Conservation (phyloP, 805 yeast species). For the Blastobotrys terrestris region DNA sequence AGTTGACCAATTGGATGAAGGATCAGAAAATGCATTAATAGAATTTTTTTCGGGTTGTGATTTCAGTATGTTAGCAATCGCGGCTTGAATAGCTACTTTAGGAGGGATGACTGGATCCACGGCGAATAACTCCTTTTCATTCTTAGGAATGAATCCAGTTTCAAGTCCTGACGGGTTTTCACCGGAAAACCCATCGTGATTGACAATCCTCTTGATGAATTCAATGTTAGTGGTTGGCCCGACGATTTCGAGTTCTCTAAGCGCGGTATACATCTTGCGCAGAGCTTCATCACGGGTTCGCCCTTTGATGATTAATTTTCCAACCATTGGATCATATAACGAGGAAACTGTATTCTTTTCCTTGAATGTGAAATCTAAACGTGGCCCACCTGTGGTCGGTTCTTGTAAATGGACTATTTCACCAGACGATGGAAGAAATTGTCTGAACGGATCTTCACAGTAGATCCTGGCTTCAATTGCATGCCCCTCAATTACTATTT, state of each 20-base stretch:
- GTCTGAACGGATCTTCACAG: constrained; percentile 31
- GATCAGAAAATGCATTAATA: constrained; percentile 10
- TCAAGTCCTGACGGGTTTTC: constrained; percentile 26
- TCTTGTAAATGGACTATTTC: constrained; percentile 24
- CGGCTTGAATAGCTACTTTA: constrained; percentile 27
- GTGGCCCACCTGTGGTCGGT: constrained; percentile 24
- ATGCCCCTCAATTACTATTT: constrained; percentile 25
- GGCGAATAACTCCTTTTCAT: constrained; percentile 18
- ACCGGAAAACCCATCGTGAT: constrained; percentile 23
- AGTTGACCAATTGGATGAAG: not conserved
- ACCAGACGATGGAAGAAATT: constrained; percentile 28
- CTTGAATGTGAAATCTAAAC: constrained; percentile 27
- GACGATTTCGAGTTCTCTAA: constrained; percentile 27
- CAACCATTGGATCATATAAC: constrained; percentile 31
- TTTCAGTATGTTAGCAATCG: constrained; percentile 20
- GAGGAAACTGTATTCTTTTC: constrained; percentile 26
- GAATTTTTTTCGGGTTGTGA: constrained; percentile 6
- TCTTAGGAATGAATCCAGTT: constrained; percentile 29
- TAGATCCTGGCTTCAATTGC: constrained; percentile 31
- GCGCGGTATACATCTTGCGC: constrained; percentile 24
- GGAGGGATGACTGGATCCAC: constrained; percentile 11
- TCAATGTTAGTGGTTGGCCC: constrained; percentile 31
- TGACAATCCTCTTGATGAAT: constrained; percentile 26
- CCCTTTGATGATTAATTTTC: constrained; percentile 29
- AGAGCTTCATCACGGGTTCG: constrained; percentile 25